Percentiles rank a stretch among this genome's conserved stretches.
phyloP scores from a whole-genome alignment of 495 filamentous ascomycete species.

The Lasiosphaeria hispida region DNA sequence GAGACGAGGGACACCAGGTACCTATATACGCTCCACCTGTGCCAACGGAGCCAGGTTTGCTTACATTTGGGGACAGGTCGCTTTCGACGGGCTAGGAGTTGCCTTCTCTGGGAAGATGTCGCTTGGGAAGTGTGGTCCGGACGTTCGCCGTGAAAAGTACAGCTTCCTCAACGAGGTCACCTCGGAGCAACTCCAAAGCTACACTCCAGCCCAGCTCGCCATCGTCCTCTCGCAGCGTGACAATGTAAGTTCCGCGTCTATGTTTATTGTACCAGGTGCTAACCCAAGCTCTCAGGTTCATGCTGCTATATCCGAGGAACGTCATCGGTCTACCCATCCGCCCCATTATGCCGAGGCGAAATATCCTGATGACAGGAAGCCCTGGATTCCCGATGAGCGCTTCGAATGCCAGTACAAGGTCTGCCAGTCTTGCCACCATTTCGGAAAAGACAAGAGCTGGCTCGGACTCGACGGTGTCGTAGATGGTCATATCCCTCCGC shows the following conservation, averaged over 20 bases:
- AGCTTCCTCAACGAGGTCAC: slow-evolving; percentile 51
- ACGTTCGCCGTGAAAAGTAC: slow-evolving; percentile 35
- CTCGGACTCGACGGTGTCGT: slow-evolving; percentile 49
- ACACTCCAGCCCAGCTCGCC: slow-evolving; percentile 40
- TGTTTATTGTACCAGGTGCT: not conserved
- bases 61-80: slow-evolving; percentile 21
- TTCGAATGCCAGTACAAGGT: slow-evolving; percentile 50
- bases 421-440: slow-evolving; percentile 52
- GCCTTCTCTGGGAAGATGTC: slow-evolving; percentile 24
- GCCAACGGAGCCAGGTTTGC: not conserved
- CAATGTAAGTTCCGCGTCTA: slow-evolving; percentile 23
- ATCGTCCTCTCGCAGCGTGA: slow-evolving; percentile 43
- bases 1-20: slow-evolving; percentile 31
- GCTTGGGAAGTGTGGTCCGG: slow-evolving; percentile 30
- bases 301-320: slow-evolving; percentile 22
- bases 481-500: slow-evolving; percentile 42
- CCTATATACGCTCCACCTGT: slow-evolving; percentile 11
- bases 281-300: slow-evolving; percentile 20
- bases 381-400: slow-evolving; percentile 39
- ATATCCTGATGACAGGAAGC: slow-evolving; percentile 18
- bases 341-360: slow-evolving; percentile 5
- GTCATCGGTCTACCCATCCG: not conserved
- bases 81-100: slow-evolving; percentile 28
- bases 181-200: slow-evolving; percentile 45
- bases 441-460: slow-evolving; percentile 43